A percentile compares a stretch with the other conserved stretches of the same genome.
These are phyloP conservation scores for button mushroom (Agaricus bisporus) DNA, from an alignment of 768 basidiomycete genomes.

Conservation along the genomic window DNA sequence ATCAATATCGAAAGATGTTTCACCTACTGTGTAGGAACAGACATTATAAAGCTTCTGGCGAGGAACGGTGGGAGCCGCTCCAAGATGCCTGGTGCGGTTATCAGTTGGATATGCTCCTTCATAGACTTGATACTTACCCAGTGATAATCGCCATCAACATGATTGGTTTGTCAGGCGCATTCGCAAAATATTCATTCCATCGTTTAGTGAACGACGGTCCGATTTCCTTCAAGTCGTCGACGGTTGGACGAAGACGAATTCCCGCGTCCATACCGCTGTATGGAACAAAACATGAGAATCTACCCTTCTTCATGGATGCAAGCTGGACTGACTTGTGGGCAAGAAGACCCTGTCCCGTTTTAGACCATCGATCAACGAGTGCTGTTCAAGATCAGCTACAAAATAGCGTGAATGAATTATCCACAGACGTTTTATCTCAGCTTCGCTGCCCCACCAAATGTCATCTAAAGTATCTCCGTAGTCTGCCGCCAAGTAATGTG, in stretches of 20 bases:
- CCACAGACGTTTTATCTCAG: slow-evolving; percentile 35
- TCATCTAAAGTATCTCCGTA: slow-evolving; percentile 44
- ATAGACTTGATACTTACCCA: slow-evolving; percentile 25
- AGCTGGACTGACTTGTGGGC: slow-evolving; percentile 42
- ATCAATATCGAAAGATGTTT: background rate
- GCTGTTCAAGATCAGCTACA: slow-evolving; percentile 6
- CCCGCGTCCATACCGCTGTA: slow-evolving; percentile 48
- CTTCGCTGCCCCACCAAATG: slow-evolving; percentile 33
- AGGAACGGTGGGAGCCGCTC: slow-evolving; percentile 13
- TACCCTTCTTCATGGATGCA: background rate
- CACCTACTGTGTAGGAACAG: slow-evolving; percentile 15
- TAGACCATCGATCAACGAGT: slow-evolving; percentile 21
- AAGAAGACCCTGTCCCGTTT: slow-evolving; percentile 39
- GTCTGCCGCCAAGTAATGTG: slow-evolving; percentile 38
- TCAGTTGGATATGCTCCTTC: background rate
- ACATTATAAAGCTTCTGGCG: slow-evolving; percentile 18
- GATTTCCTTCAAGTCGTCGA: slow-evolving; percentile 42
- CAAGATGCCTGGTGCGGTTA: slow-evolving; percentile 13
- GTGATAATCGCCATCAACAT: slow-evolving; percentile 34
- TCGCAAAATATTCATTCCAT: slow-evolving; percentile 46
- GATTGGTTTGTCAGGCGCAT: slow-evolving; percentile 51
- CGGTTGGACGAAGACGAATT: slow-evolving; percentile 48
- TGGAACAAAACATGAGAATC: background rate
- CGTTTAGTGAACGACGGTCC: slow-evolving; percentile 40
- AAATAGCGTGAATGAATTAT: background rate